Base-by-base conservation (phyloP, 2,329 filamentous ascomycete species). In the Stagonosporopsis vannaccii region DNA sequence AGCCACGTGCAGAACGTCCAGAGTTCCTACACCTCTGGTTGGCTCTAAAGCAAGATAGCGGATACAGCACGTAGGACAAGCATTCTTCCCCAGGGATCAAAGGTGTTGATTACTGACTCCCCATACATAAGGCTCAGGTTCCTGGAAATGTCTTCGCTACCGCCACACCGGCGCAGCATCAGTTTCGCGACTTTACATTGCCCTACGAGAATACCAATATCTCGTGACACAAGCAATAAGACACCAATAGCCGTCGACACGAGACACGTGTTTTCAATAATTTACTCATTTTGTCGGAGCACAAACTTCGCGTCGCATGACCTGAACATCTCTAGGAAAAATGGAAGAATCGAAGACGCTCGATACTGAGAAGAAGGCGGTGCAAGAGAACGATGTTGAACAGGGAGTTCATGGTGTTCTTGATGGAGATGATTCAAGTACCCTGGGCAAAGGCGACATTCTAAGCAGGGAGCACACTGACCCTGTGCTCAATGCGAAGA, bases 401-500 rank as follows among this genome's bases (percentile, higher is more conserved):
- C 45, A 42, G 2, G 32, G 48, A 2, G 50, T n/a, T 20, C 37
- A 32, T 13, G 42, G 42, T 9, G 12, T 43, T 33, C n/a, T 51
- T 22, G 43, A 30, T 19, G 35, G 32, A 3, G 55, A 59, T 22
- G 60, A 66, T 17, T 49, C 44, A 43, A 58, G 50, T 20, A 65
- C 55, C 25, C 3, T 68, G 17, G 59, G 52, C 23, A 78, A 78
- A 49, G 75, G 72, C 37, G 86, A 89, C 63, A 74, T 89, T 22
- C 78, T 89, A 13, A 79, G 78, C 4, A 74, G 80, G 50, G 83
- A 88, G 71, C 80, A 84, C 65, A 75, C 84, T 25, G 87, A 90
- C 67, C 84, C 85, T 4, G 85, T 83, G 1, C 75, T 90, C 40
- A 84, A 85, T 63, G 82, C 82, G 36, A 90, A 90, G 72, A 90